Evolutionary conservation across 225 moss, liverwort and hornwort species (phyloP).

Genomic region (Straminergon stramineum): DNA sequence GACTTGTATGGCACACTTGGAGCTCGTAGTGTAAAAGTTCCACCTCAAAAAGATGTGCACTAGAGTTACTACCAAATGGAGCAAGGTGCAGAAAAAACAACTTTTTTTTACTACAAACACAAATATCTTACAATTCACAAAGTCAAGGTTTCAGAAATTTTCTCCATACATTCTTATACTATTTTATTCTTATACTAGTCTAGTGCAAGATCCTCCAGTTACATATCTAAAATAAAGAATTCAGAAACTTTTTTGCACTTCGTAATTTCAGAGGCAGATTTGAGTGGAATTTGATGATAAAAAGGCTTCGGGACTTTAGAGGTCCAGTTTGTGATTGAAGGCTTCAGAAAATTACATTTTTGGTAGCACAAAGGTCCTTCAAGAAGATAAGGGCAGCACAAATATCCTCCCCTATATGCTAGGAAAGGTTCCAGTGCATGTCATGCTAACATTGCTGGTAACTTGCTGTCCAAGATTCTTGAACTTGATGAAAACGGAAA

Average conservation of each 20-base stretch:
- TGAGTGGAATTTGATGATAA: not conserved
- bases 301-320: not conserved
- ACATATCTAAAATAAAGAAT: not conserved
- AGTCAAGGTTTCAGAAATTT: not conserved
- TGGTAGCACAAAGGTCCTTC: not conserved
- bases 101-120: too few species aligned
- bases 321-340: too few species aligned
- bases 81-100: too few species aligned
- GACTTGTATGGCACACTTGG: not conserved
- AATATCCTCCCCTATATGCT: not conserved
- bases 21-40: accelerated
- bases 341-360: not conserved
- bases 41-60: not conserved
- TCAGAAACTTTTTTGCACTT: not conserved
- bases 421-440: not conserved
- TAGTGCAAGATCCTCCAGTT: not conserved
- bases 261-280: not conserved
- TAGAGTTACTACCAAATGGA: not conserved
- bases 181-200: too few species aligned
- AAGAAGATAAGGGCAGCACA: not conserved
- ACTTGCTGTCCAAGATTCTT: not conserved
- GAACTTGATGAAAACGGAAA: not conserved
- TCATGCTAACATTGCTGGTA: not conserved
- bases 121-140: not conserved
- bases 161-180: too few species aligned